Conservation (phyloP, 441 rosid genomes). For the Eutrema salsugineum region DNA sequence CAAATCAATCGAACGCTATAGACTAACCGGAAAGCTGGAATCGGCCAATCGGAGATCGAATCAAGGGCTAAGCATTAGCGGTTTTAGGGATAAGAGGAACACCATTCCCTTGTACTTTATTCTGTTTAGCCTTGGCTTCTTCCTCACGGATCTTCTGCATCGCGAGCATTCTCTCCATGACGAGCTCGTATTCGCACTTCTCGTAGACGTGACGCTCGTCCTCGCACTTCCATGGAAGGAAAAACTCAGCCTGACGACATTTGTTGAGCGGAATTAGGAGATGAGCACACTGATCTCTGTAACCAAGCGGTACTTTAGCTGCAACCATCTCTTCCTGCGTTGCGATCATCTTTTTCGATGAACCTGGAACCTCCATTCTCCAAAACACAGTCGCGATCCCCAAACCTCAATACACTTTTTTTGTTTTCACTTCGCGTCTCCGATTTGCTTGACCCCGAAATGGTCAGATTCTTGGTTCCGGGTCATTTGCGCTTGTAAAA, state of each 20-base stretch:
- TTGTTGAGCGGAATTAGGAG: constrained; percentile 90
- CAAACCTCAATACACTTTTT: background rate
- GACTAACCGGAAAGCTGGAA: constrained; percentile 31
- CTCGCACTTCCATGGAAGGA: constrained; percentile 97
- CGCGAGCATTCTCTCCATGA: constrained; percentile 94
- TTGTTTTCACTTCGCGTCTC: constrained; percentile 2
- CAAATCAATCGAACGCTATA: background rate
- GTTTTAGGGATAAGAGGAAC: constrained; percentile 79
- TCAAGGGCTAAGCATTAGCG: constrained; percentile 56
- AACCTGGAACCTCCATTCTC: constrained; percentile 74
- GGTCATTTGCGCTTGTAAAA: background rate
- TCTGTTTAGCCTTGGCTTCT: constrained; percentile 57
- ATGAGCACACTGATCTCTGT: constrained; percentile 94
- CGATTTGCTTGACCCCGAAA: constrained; percentile 13
- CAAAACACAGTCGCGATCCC: constrained; percentile 4
- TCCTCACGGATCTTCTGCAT: constrained; percentile 95
- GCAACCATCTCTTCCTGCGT: constrained; percentile 86
- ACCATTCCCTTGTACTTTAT: constrained; percentile 35
- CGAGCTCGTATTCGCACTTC: constrained; percentile 97
- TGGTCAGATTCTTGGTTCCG: background rate
- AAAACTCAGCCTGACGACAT: constrained; percentile 90
- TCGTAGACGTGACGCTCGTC: constrained; percentile 87
- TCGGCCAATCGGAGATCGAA: background rate
- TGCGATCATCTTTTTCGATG: constrained; percentile 97
- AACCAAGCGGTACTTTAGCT: constrained; percentile 69